Evolutionary conservation across 2,329 filamentous ascomycete species (phyloP), one percentile per base, ranked within the genome.

Genomic region (Truncatella angustata): DNA sequence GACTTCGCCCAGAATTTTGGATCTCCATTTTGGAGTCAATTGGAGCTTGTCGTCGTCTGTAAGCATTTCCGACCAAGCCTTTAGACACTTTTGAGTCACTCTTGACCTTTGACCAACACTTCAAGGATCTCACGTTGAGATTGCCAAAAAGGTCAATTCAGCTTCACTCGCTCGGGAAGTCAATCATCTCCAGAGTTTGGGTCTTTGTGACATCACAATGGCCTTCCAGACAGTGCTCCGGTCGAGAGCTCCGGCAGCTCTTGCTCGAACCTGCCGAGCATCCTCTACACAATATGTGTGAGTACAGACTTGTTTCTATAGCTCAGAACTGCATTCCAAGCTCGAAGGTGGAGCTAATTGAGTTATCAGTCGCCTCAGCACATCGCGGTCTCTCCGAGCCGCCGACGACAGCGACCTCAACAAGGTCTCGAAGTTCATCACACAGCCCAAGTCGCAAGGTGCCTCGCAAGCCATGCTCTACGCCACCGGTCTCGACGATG

Each of bases 401-500:
- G 63, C 71, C 60, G 74, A 84, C 54, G 74, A 80, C 40, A 71
- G 70, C 49, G 68, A 78, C 62, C 82, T 96, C 70, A 99, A 99
- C 80, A 90, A 84, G 70, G 79, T 93, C 68, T 97, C 92, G 55
- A 77, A 84, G 56, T 72, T 78, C 68, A 93, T 99, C 76, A 99
- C 94, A 23, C 92, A 97, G 75, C 93, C 92, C 68, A 97, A 97
- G 77, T 94, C 93, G 30, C 94, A 99, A 77, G 94, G 94, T 61
- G 94, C 95, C 51, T 97, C 94, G 37, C 94, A 99, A 77, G 94
- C 95, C 58, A 99, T 99, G 95, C 81, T 99, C 52, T 99, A 96
- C 78, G 94, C 90, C 60, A 97, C 93, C 1, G 95, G 95, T 50
- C 78, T 99, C 64, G 84, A 76, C 37, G 90, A 96, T 66, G 80